Evolutionary conservation across 78 protist species (phyloP), one percentile per base, ranked within the genome.

Genomic region (Mastigamoeba balamuthi): DNA sequence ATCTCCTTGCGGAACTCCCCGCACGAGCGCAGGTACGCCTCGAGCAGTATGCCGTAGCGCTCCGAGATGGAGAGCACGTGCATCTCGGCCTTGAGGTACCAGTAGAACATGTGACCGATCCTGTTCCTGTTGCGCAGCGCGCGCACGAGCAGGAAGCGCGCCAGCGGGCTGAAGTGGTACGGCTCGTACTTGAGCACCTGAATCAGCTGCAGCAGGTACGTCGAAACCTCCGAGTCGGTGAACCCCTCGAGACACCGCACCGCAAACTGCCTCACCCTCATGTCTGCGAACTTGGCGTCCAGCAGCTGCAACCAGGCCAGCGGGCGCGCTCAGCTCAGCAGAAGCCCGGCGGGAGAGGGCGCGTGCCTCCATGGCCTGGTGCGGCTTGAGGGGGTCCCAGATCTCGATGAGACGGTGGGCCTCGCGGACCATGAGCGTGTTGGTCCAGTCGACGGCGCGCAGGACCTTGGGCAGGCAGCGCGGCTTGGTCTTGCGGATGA

Each of bases 171-270:
- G 5, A 77, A 72, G 58, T 87, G 94, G 42, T 87, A 75, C 5
- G 92, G 88, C 66, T 92, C 96, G 81, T 85, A 90, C 48, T 91
- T 93, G 74, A 85, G 71, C 1, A 85, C 89, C 74, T 78, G 95
- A 3, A 88, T 75, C 33, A 94, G 77, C 77, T 94, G 97, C n/a
- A 88, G 80, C 29, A 94, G 81, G 35, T 67, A 91, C 42, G 42
- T 70, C 4, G 23, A 82, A 29, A 94, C 68, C 63, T 83, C 87
- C 28, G 78, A 85, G 73, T 94, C 92, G 43, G 48, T 3, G 5
- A 94, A 9, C 8, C 9, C 67, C 1, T 86, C 91, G 3, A 94
- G 82, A 38, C 87, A 81, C 29, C 39, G 40, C 5, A 91, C 90
- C 9, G 96, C 97, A 42, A 37, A 86, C 3, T 43, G 82, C 0